Conservation (phyloP, 345 rosid genomes). For the Ceriops zippeliana region DNA sequence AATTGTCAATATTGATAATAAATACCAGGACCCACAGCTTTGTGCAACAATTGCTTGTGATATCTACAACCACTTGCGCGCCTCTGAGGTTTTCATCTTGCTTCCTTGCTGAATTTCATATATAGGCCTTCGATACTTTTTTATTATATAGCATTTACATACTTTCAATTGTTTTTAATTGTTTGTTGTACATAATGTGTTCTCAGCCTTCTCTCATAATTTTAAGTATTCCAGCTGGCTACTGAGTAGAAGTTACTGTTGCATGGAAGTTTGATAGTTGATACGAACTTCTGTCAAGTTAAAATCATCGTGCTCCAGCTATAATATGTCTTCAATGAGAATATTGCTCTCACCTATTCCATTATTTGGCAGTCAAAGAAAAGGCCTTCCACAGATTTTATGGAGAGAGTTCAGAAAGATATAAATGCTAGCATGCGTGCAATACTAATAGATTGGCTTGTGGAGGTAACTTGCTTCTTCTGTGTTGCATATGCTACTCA, state of each 20-base stretch:
- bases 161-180: neutral
- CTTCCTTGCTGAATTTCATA: neutral
- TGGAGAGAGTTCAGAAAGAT: conserved; percentile 80
- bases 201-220: neutral
- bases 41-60: conserved; percentile 63
- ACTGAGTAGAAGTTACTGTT: neutral
- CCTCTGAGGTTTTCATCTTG: conserved; percentile 61
- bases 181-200: neutral
- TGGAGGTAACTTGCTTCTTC: conserved; percentile 54
- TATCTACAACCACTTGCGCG: conserved; percentile 50
- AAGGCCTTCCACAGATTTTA: conserved; percentile 69
- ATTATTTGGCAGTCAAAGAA: conserved; percentile 51
- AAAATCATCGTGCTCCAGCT: too few relatives aligned
- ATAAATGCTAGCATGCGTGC: conserved; percentile 83
- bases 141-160: neutral
- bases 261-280: neutral
- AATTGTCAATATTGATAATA: conserved; percentile 54
- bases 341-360: neutral
- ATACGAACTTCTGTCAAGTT: neutral
- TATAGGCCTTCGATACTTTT: neutral
- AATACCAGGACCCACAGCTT: conserved; percentile 66
- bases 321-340: too few relatives aligned
- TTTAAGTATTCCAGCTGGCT: neutral
- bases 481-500: too few relatives aligned
- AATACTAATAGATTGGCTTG: conserved; percentile 90